A percentile compares a stretch with the other conserved stretches of the same genome.
Evolutionary conservation across 2,329 filamentous ascomycete species (phyloP).

Genomic region (Colletotrichum coccodes): DNA sequence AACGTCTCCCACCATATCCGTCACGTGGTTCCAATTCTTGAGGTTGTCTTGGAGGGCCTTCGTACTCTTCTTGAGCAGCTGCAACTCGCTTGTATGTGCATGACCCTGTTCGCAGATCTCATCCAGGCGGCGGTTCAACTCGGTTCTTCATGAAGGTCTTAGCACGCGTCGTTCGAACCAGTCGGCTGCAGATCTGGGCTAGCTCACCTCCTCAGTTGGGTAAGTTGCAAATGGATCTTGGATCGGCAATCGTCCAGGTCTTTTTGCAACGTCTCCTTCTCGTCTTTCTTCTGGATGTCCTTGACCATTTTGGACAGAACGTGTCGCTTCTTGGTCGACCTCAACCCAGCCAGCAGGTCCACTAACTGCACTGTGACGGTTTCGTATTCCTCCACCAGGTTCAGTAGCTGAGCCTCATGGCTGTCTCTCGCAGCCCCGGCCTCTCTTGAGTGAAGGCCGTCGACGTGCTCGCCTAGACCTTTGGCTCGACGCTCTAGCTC

Average conservation of each 20-base stretch:
- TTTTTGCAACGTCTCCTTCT: not conserved
- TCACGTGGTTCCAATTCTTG: not conserved
- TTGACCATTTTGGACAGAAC: not conserved
- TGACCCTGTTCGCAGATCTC: not conserved
- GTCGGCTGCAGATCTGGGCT: not conserved
- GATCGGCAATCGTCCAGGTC: not conserved
- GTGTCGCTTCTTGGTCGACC: not conserved
- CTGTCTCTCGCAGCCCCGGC: not conserved
- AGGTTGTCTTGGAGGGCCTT: not conserved
- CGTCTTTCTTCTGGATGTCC: not conserved
- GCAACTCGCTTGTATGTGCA: not conserved
- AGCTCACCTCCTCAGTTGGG: not conserved
- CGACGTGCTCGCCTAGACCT: not conserved
- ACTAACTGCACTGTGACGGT: not conserved
- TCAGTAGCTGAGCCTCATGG: not conserved
- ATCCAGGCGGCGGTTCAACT: not conserved
- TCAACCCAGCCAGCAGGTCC: not conserved
- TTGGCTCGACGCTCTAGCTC: not conserved
- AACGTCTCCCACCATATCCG: not conserved
- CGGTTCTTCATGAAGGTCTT: not conserved
- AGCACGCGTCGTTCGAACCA: not conserved
- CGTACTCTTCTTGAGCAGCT: not conserved
- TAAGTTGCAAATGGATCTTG: not conserved
- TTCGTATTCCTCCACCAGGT: not conserved
- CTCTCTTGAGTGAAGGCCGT: not conserved